phyloP scores from a whole-genome alignment of 2,329 filamentous ascomycete genomes.

The Monosporascus cannonballus region DNA sequence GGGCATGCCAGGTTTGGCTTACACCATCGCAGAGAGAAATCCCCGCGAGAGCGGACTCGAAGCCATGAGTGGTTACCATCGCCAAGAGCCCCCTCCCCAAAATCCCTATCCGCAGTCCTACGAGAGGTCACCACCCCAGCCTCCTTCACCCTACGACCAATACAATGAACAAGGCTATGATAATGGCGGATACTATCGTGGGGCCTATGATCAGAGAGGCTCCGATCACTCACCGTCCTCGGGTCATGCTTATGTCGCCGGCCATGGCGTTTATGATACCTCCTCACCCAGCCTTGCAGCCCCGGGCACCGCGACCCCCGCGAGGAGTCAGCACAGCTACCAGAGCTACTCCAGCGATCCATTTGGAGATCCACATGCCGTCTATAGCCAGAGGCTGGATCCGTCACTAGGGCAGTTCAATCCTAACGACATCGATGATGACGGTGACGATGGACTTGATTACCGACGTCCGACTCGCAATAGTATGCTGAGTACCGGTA shows the following conservation, averaged over 20 bases:
- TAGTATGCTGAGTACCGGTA: constrained; percentile 54
- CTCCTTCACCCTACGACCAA: constrained; percentile 12
- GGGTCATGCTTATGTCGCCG: constrained; percentile 10
- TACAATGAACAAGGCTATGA: constrained; percentile 14
- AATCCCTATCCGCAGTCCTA: constrained; percentile 14
- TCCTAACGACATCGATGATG: constrained; percentile 75
- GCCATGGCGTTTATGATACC: constrained; percentile 24
- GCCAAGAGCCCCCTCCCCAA: constrained; percentile 9
- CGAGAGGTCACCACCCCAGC: constrained; percentile 10
- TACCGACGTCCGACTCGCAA: constrained; percentile 45
- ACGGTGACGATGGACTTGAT: constrained; percentile 77
- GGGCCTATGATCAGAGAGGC: constrained; percentile 13
- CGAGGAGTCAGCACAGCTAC: constrained; percentile 47
- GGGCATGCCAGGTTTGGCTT: constrained; percentile 62
- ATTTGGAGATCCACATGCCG: constrained; percentile 50
- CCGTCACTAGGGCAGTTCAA: constrained; percentile 57
- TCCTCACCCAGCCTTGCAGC: constrained; percentile 36
- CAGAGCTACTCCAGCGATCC: constrained; percentile 57
- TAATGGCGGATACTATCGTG: constrained; percentile 2
- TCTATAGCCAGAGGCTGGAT: constrained; percentile 40
- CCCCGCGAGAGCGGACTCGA: constrained; percentile 60
- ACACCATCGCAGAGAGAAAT: constrained; percentile 59
- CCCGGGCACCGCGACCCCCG: constrained; percentile 35
- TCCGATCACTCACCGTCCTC: constrained; percentile 15
- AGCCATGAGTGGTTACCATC: constrained; percentile 43